Evolutionary conservation across 192 early-diverging fungal species (phyloP), one percentile per base, ranked within the genome.

Genomic region (Gonapodya prolifera): DNA sequence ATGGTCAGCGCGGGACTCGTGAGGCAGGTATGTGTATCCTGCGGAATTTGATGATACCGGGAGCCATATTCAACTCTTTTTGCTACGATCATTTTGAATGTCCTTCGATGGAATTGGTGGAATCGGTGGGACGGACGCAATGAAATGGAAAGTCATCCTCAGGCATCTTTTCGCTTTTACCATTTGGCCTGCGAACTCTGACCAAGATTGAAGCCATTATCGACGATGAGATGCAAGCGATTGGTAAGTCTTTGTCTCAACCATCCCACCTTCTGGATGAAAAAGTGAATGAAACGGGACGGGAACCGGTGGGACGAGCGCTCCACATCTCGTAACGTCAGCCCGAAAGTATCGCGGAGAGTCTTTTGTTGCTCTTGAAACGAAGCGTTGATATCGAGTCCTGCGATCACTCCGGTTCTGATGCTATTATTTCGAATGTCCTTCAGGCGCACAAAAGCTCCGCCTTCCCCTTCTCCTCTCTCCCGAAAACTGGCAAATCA

Each of bases 141-240:
- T 33, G 33, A 28, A 17, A 23, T 35, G 29, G 33, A 16, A 78
- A 93, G 90, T 94, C 94, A 0, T 90, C 91, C 0, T 85, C 94
- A 16, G 96, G 96, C 0, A 89, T 96, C 30, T 96, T 90, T 83
- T 89, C 88, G 0, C 84, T 95, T 1, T 81, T 97, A 69, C 96
- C 96, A n/a, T 80, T 93, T 35, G 96, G 89, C 0, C 84, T 94
- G 61, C 86, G 93, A 1, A 87, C 90, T 1, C 76, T 96, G 13
- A 81, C 84, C 70, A 95, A 95, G 82, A 83, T 97, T 2, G 91
- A 92, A 81, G 70, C 70, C 1, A 91, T 97, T 36, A 91, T 97
- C 76, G 92, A 95, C 76, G 84, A 89, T 23, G 94, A 95, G 80
- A 90, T 97, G 90, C 82, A 85, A 34, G 78, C 80, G 23, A 88